A percentile compares a stretch with the other conserved stretches of the same genome.
Evolutionary conservation across 202 grass and related monocot species (phyloP).

Genomic region (Eragrostis tef): DNA sequence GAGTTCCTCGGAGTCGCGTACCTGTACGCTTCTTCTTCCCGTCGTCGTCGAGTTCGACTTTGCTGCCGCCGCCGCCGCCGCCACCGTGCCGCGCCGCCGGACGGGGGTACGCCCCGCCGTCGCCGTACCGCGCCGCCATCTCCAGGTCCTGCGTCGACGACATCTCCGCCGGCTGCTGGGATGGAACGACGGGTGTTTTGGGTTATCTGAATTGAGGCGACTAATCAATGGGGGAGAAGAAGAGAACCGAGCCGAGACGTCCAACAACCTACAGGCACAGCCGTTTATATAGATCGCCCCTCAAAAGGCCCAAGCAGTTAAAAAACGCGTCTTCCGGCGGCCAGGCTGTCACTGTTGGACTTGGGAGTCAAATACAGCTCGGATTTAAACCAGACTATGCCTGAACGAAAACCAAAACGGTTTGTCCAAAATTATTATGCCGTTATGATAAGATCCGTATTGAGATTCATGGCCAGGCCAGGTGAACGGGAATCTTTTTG

Average conservation of each 20-base stretch:
- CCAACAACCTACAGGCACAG: too few species aligned
- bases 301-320: too few species aligned
- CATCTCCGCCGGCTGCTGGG: neutral
- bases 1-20: neutral
- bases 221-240: neutral
- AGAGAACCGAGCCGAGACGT: neutral
- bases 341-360: too few species aligned
- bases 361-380: too few species aligned
- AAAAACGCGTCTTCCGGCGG: too few species aligned
- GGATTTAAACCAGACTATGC: too few species aligned
- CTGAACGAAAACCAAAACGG: too few species aligned
- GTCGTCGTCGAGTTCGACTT: constrained; percentile 67
- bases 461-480: too few species aligned
- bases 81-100: constrained; percentile 9
- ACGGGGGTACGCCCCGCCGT: neutral
- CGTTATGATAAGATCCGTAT: too few species aligned
- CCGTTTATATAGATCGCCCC: too few species aligned
- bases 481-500: too few species aligned
- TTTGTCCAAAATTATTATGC: too few species aligned
- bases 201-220: neutral
- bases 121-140: constrained; percentile 49
- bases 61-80: neutral
- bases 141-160: constrained; percentile 53
- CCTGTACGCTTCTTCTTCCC: constrained; percentile 64
- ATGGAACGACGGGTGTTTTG: neutral